These are phyloP conservation scores for Trichosporon sp. DNA, from an alignment of 1,284 basidiomycete genomes.

Conservation along the genomic window DNA sequence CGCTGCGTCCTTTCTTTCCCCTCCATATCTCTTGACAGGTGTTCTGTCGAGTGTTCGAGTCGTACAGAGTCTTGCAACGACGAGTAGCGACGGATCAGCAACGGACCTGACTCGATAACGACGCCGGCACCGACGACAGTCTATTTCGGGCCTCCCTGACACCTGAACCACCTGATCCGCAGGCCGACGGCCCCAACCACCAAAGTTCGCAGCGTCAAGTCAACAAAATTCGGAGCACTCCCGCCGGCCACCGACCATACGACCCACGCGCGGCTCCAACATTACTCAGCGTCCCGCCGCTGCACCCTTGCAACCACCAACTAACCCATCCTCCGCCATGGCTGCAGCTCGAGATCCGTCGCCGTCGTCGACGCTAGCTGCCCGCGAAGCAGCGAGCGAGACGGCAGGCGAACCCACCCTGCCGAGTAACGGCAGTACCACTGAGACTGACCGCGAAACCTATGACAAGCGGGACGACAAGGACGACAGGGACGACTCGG, in stretches of 20 bases:
- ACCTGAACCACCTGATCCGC: slow-evolving; percentile 1
- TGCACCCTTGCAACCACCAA: not conserved
- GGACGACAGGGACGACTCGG: slow-evolving; percentile 22
- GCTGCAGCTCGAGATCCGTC: slow-evolving; percentile 18
- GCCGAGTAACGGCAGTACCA: not conserved
- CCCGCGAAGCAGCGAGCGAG: slow-evolving; percentile 3
- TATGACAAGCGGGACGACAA: slow-evolving; percentile 6
- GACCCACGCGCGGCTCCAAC: slow-evolving; percentile 8
- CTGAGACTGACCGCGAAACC: slow-evolving; percentile 7
- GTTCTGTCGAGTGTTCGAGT: not conserved
- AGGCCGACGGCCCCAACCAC: not conserved
- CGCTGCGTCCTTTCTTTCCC: slow-evolving; percentile 5
- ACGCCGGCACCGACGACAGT: not conserved
- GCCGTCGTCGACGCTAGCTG: slow-evolving; percentile 23
- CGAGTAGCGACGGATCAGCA: too few relatives aligned
- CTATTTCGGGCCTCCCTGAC: slow-evolving; percentile 1
- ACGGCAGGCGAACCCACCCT: not conserved
- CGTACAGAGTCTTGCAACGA: not conserved
- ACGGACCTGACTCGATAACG: too few relatives aligned
- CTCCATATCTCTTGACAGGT: not conserved
- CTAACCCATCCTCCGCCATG: not conserved
- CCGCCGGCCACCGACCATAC: not conserved
- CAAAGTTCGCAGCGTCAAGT: not conserved
- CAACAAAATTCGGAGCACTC: slow-evolving; percentile 9
- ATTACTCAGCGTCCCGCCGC: not conserved